Base-by-base conservation (phyloP, 805 yeast species). In the Yarrowia porcina region DNA sequence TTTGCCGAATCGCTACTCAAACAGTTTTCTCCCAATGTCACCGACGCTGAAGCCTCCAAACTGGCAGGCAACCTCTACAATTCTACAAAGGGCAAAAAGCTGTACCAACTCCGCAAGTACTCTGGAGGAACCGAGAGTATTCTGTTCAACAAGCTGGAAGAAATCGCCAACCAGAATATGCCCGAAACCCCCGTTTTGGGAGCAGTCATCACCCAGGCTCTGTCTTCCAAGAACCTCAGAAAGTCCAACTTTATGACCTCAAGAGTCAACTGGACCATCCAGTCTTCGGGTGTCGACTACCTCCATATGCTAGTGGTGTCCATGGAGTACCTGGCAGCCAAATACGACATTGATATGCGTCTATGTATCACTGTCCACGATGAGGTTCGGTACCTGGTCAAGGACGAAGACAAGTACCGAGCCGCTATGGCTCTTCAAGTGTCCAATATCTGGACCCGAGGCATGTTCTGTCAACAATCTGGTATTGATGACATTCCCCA, bases 261-360 rank as follows among this genome's bases (percentile, higher is more conserved):
- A 1, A 76, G 99, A 69, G 87, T 92, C 66, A 94, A 94, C 70
- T 94, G 99, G 99, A 90, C 97, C 0, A 94, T 94, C 71, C 99
- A 94, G 73, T 90, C 97, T 21, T 90, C 97, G 1, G 99, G 99
- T 36, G 99, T 96, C 18, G 99, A 94, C 72, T 94, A 96, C 70
- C 78, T 94, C 60, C 99, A 94, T 72, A 72, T 94, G 41, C 73
- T 94, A 65, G 80, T 93, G 54, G 83, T 90, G 4, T 83, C 97
- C 0, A 92, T 96, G 97, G 89, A 90, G 64, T 90, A 91, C 69
- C 77, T 94, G 68, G 78, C 83, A 41, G 79, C 83, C 39, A 81
- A 79, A 65, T 93, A 84, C 73, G 70, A 77, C 3, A 76, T 96
- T 11, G 82, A 87, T 35, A 96, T 96, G 0, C 76, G 99, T 59